These are phyloP conservation scores for Capsicum baccatum DNA, from an alignment of 257 asterid species.

Conservation along the genomic window DNA sequence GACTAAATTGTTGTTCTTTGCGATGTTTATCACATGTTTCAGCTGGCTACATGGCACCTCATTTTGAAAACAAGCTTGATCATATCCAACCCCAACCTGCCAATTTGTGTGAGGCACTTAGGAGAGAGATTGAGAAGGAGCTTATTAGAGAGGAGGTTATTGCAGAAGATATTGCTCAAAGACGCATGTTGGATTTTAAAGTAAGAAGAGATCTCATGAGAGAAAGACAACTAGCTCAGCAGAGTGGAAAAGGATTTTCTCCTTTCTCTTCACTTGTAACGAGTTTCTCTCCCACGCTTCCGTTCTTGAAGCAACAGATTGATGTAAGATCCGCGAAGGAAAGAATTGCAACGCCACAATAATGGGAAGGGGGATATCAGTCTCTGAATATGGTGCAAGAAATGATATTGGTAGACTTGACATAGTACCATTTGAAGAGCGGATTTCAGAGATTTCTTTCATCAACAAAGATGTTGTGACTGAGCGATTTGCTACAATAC, in stretches of 20 bases:
- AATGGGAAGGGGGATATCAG: slow-evolving; percentile 24
- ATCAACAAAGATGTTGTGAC: background rate
- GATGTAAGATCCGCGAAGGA: slow-evolving; percentile 46
- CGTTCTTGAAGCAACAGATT: slow-evolving; percentile 25
- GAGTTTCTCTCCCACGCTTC: slow-evolving; percentile 33
- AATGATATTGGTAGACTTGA: slow-evolving; percentile 35
- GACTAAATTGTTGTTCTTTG: background rate
- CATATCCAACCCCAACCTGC: slow-evolving; percentile 23
- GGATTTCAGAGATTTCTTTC: slow-evolving; percentile 30
- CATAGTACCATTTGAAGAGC: slow-evolving; percentile 42
- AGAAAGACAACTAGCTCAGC: slow-evolving; percentile 48
- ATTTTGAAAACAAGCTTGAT: slow-evolving; percentile 25
- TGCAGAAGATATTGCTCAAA: slow-evolving; percentile 50
- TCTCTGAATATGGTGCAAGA: slow-evolving; percentile 32
- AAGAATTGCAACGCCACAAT: slow-evolving; percentile 31
- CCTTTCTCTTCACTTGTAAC: slow-evolving; percentile 30
- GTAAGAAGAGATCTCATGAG: slow-evolving; percentile 60
- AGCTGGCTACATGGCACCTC: slow-evolving; percentile 39
- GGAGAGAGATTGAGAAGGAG: slow-evolving; percentile 54
- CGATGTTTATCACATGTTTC: slow-evolving; percentile 34
- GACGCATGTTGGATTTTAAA: slow-evolving; percentile 60
- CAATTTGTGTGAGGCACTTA: slow-evolving; percentile 35
- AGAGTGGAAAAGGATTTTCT: slow-evolving; percentile 34
- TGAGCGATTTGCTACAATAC: background rate
- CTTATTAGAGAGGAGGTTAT: slow-evolving; percentile 60